Evolutionary conservation across 305 asterid genomes (phyloP).

Genomic region (Coffea humblotiana): DNA sequence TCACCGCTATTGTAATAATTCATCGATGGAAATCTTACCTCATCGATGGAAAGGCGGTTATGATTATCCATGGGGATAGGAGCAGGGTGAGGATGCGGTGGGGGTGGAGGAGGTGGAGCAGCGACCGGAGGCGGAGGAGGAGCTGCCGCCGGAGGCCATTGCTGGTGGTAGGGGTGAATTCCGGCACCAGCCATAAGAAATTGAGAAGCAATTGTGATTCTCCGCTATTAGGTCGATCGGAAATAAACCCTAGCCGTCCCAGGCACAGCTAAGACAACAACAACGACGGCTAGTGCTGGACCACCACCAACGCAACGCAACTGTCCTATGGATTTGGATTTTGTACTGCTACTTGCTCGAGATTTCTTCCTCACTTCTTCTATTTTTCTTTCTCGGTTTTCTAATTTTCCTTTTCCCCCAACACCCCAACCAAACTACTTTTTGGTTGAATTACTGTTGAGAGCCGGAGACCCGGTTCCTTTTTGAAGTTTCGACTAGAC

Average conservation of each 20-base stretch:
- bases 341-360: too few species aligned
- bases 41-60: constrained; percentile 51
- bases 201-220: constrained; percentile 3
- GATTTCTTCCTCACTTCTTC: too few species aligned
- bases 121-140: constrained; percentile 52
- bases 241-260: constrained; percentile 6
- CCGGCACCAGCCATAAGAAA: constrained; percentile 83
- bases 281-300: not conserved
- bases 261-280: not conserved
- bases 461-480: not conserved
- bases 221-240: not conserved
- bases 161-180: constrained; percentile 92
- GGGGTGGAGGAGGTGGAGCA: constrained; percentile 53
- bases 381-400: too few species aligned
- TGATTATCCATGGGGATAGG: constrained; percentile 56
- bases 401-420: too few species aligned
- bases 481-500: too few species aligned
- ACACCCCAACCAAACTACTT: too few species aligned
- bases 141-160: constrained; percentile 70
- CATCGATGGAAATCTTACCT: constrained; percentile 38
- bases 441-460: too few species aligned
- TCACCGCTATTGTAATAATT: not conserved
- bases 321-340: too few species aligned
- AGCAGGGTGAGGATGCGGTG: constrained; percentile 43
- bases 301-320: too few species aligned